Evolutionary conservation across 345 rosid genomes (phyloP), one percentile per base, ranked within the genome.

Genomic region (Euphorbia pulcherrima): DNA sequence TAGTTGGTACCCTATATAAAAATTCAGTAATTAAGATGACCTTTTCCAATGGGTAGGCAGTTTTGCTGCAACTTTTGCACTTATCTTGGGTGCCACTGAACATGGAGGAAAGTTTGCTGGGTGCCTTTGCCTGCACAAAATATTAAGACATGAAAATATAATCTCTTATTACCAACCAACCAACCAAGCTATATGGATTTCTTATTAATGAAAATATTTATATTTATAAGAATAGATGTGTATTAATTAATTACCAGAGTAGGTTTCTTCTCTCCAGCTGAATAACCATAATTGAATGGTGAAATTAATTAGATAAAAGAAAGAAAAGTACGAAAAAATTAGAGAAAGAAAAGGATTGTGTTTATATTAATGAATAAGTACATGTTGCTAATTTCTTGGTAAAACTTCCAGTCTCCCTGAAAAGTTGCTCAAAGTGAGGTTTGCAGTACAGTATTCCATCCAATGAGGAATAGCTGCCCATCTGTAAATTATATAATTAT

Each of bases 361-460:
- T 28, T 41, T 72, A 3, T 6, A 18, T 50, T 6, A 53, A 53
- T 53, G n/a, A n/a, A n/a, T n/a, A n/a, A n/a, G n/a, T 64, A 83
- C 87, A 71, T 67, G 78, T 11, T 68, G 84, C 85, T 69, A 80
- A 68, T 72, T 80, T 84, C 79, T 82, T 84, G 59, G 75, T 65
- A 77, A 73, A 85, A 61, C 78, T 86, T 12, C 85, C 88, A 8
- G 74, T 64, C 76, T 90, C 91, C 83, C 82, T 90, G 72, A 82
- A 84, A 61, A 86, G 89, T 78, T 89, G 96, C 83, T 90, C 96
- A 72, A 78, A 90, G 71, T 92, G 98, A 68, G 96, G 86, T 82
- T 83, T 89, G 84, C 98, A 92, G 62, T 88, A 90, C 65, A 92
- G 62, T 35, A 74, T 83, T 57, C 96, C 95, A 55, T 88, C 96